phyloP scores from a whole-genome alignment of 2,329 filamentous ascomycete species.

The Trichophyton schoenleinii region DNA sequence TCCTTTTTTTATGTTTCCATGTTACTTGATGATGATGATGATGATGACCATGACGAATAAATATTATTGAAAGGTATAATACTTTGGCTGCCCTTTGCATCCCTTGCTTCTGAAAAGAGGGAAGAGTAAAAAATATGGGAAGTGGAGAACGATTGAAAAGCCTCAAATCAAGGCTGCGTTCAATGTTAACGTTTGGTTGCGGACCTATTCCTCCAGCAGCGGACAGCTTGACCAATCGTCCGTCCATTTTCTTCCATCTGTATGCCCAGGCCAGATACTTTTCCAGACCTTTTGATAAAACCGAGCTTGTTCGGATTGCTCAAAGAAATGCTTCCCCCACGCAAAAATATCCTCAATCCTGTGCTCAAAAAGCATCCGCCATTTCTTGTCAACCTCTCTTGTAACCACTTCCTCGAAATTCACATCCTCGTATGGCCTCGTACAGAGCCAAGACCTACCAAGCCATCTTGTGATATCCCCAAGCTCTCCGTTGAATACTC shows the following conservation, averaged over 20 bases:
- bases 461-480: not conserved
- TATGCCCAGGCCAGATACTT: not conserved
- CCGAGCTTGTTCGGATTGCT: no score
- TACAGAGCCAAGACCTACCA: not conserved
- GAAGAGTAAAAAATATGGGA: not conserved
- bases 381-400: not conserved
- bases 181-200: not conserved
- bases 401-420: not conserved
- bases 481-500: not conserved
- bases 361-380: not conserved
- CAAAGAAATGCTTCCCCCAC: not conserved
- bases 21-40: not conserved
- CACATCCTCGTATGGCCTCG: not conserved
- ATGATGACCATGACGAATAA: not conserved
- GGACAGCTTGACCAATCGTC: not conserved
- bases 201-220: not conserved
- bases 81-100: not conserved
- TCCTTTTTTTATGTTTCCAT: not conserved
- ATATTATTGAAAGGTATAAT: not conserved
- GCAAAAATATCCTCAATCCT: not conserved
- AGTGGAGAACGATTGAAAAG: not conserved
- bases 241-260: not conserved
- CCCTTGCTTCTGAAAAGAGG: not conserved
- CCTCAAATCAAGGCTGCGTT: not conserved
- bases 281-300: not conserved